phyloP scores from a whole-genome alignment of 768 basidiomycete genomes.

The Tricholoma bakamatsutake region DNA sequence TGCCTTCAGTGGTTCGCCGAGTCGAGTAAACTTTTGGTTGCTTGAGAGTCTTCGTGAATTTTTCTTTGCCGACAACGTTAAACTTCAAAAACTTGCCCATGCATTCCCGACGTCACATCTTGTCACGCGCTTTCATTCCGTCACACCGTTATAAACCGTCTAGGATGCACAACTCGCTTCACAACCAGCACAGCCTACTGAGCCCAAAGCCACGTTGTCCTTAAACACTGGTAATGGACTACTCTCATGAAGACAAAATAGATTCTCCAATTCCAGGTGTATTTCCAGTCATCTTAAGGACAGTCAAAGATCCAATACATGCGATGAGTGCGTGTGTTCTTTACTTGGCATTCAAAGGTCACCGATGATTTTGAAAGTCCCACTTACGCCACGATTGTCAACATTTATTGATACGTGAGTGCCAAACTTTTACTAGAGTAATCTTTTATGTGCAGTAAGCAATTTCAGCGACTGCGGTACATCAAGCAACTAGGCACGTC shows the following conservation, averaged over 20 bases:
- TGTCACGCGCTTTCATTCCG: not conserved
- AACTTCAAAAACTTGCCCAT: too few relatives aligned
- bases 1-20: too few relatives aligned
- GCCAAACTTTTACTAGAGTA: not conserved
- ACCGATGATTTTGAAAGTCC: slow-evolving; percentile 23
- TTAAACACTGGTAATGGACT: not conserved
- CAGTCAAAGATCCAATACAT: slow-evolving; percentile 24
- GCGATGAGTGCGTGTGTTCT: slow-evolving; percentile 31
- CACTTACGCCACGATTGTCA: slow-evolving; percentile 28
- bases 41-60: too few relatives aligned
- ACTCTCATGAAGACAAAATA: not conserved
- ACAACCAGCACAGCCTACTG: not conserved
- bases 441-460: slow-evolving; percentile 35
- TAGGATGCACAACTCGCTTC: not conserved
- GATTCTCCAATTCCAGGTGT: not conserved
- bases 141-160: not conserved
- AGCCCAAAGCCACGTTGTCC: not conserved
- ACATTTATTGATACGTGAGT: slow-evolving; percentile 67
- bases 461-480: slow-evolving; percentile 72
- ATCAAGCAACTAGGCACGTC: slow-evolving; percentile 81
- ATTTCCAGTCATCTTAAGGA: not conserved
- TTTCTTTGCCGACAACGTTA: too few relatives aligned
- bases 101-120: not conserved
- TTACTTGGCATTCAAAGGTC: slow-evolving; percentile 6
- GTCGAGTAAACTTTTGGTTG: too few relatives aligned